phyloP scores from a whole-genome alignment of 805 yeast species.

The Priceomyces melissophilus region DNA sequence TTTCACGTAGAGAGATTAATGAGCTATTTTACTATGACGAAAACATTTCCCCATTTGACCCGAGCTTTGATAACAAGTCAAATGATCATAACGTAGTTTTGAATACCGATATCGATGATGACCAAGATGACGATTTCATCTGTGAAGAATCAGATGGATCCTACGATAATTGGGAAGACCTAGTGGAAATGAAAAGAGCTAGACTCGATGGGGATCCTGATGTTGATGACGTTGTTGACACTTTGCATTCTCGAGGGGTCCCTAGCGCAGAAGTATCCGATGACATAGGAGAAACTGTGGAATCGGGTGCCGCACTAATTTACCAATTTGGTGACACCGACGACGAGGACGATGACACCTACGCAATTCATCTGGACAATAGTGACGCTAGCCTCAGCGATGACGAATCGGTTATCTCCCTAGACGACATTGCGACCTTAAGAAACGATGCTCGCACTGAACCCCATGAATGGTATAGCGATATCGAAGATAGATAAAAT shows the following conservation, averaged over 20 bases:
- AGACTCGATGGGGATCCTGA: conserved; percentile 12
- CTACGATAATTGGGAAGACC: conserved; percentile 19
- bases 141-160: conserved; percentile 11
- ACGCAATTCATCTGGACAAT: conserved; percentile 13
- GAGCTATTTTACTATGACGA: conserved; percentile 37
- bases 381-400: conserved; percentile 5
- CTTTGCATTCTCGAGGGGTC: neutral
- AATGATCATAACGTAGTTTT: conserved; percentile 2
- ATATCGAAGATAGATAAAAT: conserved; percentile 5
- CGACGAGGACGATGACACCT: conserved; percentile 16
- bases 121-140: conserved; percentile 13
- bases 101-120: conserved; percentile 8
- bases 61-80: neutral
- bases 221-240: conserved; percentile 13
- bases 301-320: conserved; percentile 4
- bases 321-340: conserved; percentile 11
- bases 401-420: conserved; percentile 2
- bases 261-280: conserved; percentile 7
- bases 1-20: conserved; percentile 39
- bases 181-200: conserved; percentile 13
- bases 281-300: conserved; percentile 4
- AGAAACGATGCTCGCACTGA: conserved; percentile 4
- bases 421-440: conserved; percentile 4
- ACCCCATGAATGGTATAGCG: conserved; percentile 11
- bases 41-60: conserved; percentile 19